phyloP scores from a whole-genome alignment of 805 yeast species.

The Kodamaea sagamina region DNA sequence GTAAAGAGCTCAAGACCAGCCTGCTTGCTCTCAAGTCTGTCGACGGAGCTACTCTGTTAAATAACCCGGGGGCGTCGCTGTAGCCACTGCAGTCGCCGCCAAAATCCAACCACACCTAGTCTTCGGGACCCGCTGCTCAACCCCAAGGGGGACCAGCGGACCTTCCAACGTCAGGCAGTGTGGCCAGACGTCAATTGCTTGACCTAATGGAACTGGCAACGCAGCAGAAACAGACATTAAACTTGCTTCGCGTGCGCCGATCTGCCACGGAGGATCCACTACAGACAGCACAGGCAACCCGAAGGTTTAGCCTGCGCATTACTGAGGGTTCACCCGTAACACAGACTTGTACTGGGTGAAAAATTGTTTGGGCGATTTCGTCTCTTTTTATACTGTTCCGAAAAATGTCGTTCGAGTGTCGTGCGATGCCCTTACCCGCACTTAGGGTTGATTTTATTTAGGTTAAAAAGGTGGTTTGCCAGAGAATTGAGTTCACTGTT shows the following conservation, averaged over 20 bases:
- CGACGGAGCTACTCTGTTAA: conserved; percentile 95
- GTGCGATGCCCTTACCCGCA: conserved; percentile 16
- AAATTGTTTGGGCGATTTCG: conserved; percentile 1
- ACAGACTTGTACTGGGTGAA: conserved; percentile 47
- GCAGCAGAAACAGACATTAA: conserved; percentile 21
- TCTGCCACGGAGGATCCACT: conserved; percentile 47
- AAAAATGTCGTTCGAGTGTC: background rate
- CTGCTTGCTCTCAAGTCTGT: conserved; percentile 84
- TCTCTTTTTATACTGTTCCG: conserved; percentile 14
- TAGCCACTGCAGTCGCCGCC: conserved; percentile 12
- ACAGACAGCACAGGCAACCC: conserved; percentile 34
- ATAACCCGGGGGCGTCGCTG: conserved; percentile 37
- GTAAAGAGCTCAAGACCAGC: conserved; percentile 62
- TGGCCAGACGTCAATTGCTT: conserved; percentile 20
- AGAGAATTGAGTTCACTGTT: too few species aligned
- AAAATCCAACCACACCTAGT: conserved; percentile 24
- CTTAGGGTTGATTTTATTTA: conserved; percentile 6
- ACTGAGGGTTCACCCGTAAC: conserved; percentile 49
- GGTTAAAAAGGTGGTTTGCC: too few species aligned
- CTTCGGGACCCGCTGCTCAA: conserved; percentile 47
- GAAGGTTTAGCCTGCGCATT: conserved; percentile 28
- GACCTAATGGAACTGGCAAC: conserved; percentile 17
- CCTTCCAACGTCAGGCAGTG: conserved; percentile 25
- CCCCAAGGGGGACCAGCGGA: conserved; percentile 47
- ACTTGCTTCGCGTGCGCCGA: conserved; percentile 78